phyloP scores from a whole-genome alignment of 2,329 filamentous ascomycete species.

The Diaporthe capsici region DNA sequence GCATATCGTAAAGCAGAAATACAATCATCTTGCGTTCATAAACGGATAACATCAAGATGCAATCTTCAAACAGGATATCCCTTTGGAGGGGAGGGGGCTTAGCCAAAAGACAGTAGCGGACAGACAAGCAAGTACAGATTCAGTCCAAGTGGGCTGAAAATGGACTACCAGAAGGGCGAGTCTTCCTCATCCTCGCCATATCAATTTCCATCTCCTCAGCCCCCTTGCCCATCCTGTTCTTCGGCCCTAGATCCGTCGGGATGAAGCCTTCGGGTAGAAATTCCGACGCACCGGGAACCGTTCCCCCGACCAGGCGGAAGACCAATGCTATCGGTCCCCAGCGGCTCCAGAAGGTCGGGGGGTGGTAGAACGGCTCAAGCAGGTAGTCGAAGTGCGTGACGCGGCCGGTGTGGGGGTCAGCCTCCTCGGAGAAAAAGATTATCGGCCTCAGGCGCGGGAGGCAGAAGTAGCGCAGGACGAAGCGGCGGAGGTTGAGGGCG shows the following conservation, averaged over 20 bases:
- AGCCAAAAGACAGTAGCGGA: neutral
- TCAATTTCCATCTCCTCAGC: constrained; percentile 10
- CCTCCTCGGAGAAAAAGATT: constrained; percentile 59
- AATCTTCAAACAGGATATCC: too few relatives aligned
- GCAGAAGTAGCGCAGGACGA: constrained; percentile 69
- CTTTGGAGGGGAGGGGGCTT: too few relatives aligned
- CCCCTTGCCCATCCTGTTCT: constrained; percentile 1
- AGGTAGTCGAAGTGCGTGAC: constrained; percentile 67
- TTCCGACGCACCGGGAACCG: constrained; percentile 56
- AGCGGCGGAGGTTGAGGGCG: constrained; percentile 65
- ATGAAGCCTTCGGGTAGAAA: neutral
- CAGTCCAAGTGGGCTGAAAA: constrained; percentile 2
- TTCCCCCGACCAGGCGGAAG: constrained; percentile 58
- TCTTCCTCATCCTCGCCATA: neutral
- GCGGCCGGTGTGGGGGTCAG: constrained; percentile 67
- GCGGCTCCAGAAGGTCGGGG: constrained; percentile 71
- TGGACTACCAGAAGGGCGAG: constrained; percentile 1
- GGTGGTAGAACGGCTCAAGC: constrained; percentile 76
- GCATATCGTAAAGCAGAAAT: neutral
- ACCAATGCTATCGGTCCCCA: constrained; percentile 72
- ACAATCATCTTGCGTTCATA: too few relatives aligned
- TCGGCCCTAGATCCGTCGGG: neutral
- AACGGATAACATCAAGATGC: too few relatives aligned
- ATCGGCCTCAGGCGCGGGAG: constrained; percentile 68
- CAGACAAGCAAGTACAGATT: neutral